Evolutionary conservation across 176 grass and related monocot genomes (phyloP).

Genomic region (Lolium multiflorum): DNA sequence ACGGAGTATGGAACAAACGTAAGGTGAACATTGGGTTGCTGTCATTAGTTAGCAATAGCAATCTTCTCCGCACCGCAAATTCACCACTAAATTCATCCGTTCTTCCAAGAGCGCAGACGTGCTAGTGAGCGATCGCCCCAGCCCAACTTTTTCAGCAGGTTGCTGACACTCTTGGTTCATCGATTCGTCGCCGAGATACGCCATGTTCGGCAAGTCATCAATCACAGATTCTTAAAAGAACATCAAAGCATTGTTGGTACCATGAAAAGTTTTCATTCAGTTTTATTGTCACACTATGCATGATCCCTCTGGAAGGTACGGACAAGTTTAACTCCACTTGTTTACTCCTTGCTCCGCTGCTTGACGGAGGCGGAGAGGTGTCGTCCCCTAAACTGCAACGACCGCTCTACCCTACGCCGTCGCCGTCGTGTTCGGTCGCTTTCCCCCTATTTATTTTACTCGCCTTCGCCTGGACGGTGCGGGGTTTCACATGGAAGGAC

Average conservation of each 20-base stretch:
- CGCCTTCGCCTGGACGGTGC: not conserved
- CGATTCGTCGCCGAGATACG: not conserved
- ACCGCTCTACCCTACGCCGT: not conserved
- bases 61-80: not conserved
- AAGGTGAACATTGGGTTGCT: not conserved
- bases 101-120: not conserved
- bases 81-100: not conserved
- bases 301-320: not conserved
- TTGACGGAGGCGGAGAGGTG: not conserved
- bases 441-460: not conserved
- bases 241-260: not conserved
- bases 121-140: not conserved
- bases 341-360: not conserved
- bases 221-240: not conserved
- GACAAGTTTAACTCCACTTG: not conserved
- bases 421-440: slow-evolving; percentile 42
- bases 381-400: slow-evolving; percentile 5
- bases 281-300: not conserved
- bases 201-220: not conserved
- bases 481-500: not conserved
- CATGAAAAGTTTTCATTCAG: not conserved
- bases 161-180: not conserved
- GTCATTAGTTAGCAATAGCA: not conserved
- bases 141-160: not conserved
- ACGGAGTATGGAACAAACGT: too few relatives aligned